These are phyloP conservation scores for Aspergillus sp. DNA, from an alignment of 2,329 filamentous ascomycete species.

Conservation along the genomic window DNA sequence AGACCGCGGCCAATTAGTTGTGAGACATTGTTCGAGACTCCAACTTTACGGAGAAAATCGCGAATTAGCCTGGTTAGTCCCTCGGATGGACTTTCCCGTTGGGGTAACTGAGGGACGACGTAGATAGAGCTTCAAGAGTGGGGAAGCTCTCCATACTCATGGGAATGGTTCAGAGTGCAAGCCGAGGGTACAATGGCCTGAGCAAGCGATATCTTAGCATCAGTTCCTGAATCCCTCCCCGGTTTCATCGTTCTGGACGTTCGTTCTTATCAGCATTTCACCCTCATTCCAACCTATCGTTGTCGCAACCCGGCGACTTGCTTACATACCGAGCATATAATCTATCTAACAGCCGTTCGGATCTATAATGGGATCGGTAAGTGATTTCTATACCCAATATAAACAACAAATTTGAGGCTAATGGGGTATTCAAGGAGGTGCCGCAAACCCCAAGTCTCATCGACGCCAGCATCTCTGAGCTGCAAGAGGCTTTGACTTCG, in stretches of 20 bases:
- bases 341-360: no score
- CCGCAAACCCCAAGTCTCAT: constrained; percentile 34
- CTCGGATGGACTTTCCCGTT: neutral
- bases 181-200: no score
- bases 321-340: no score
- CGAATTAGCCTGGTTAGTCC: neutral
- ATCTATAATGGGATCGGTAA: no score
- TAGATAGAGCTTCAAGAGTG: neutral
- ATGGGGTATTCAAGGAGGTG: neutral
- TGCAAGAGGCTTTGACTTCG: constrained; percentile 43
- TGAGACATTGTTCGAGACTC: neutral
- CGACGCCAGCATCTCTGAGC: constrained; percentile 50
- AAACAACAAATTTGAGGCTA: neutral
- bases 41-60: neutral
- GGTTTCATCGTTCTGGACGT: no score
- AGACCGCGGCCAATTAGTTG: neutral
- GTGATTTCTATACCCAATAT: no score
- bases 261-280: no score
- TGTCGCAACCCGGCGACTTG: no score
- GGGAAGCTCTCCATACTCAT: neutral
- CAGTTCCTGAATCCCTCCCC: no score
- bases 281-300: no score
- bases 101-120: neutral
- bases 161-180: no score
- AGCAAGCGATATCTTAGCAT: no score